Evolutionary conservation across 352 stramenopile genomes (phyloP).

Genomic region (Globisporangium orthogonon): DNA sequence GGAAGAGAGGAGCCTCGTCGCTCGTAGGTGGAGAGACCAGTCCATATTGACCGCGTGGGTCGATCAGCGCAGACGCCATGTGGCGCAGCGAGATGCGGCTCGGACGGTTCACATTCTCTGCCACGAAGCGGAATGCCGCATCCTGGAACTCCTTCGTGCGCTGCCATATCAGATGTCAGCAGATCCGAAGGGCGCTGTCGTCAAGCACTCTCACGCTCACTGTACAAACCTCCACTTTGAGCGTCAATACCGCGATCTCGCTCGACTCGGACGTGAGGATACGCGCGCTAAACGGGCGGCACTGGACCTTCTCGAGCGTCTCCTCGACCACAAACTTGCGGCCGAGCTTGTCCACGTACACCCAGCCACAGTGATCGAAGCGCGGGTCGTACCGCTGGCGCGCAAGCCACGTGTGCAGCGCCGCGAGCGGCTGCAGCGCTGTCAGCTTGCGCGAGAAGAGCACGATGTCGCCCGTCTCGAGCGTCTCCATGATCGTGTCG

Average conservation of each 20-base stretch:
- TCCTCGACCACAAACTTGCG: constrained; percentile 84
- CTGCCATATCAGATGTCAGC: constrained; percentile 11
- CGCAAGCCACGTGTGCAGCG: constrained; percentile 59
- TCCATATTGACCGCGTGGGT: constrained; percentile 15
- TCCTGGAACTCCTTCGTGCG: constrained; percentile 63
- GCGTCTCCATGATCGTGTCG: constrained; percentile 82
- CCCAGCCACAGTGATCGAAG: constrained; percentile 78
- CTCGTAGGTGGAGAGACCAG: not conserved
- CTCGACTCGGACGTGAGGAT: constrained; percentile 61
- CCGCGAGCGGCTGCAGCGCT: constrained; percentile 61
- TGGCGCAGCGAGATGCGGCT: constrained; percentile 66
- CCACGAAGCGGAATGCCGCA: constrained; percentile 47
- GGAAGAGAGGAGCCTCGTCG: constrained; percentile 24
- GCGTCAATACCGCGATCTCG: constrained; percentile 74
- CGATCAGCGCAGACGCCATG: constrained; percentile 39
- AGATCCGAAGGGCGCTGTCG: too few species aligned
- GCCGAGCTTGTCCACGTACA: constrained; percentile 76
- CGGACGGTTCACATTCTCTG: constrained; percentile 33
- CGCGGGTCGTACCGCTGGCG: constrained; percentile 46
- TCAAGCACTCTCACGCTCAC: not conserved
- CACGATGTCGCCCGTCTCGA: constrained; percentile 78
- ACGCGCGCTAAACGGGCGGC: constrained; percentile 68
- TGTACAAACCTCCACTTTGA: constrained; percentile 38
- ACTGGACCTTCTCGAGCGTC: constrained; percentile 72
- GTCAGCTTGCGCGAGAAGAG: constrained; percentile 74